Evolutionary conservation across 495 filamentous ascomycete species (phyloP).

Genomic region (Penicillium pulvis): DNA sequence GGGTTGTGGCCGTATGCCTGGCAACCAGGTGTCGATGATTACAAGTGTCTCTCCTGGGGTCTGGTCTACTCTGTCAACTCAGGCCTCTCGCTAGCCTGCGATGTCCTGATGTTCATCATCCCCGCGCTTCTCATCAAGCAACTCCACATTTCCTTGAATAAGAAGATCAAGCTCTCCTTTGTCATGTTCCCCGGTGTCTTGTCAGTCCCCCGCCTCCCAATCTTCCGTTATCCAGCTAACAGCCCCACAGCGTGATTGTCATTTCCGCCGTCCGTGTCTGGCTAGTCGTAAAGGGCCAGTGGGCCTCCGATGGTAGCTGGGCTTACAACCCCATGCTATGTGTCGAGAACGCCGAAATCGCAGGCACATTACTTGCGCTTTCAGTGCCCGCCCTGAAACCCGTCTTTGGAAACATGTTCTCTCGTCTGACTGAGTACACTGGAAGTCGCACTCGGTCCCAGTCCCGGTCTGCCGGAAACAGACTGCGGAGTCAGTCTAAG

Average conservation of each 20-base stretch:
- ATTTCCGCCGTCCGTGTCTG: slow-evolving; percentile 46
- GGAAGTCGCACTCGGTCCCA: slow-evolving; percentile 29
- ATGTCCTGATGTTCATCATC: slow-evolving; percentile 47
- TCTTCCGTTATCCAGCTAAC: slow-evolving; percentile 5
- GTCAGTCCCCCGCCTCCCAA: slow-evolving; percentile 25
- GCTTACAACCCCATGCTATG: slow-evolving; percentile 47
- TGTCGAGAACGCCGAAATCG: slow-evolving; percentile 48
- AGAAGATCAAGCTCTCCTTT: slow-evolving; percentile 40
- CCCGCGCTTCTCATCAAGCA: slow-evolving; percentile 42
- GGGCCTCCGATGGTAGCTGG: slow-evolving; percentile 44
- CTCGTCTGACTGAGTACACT: slow-evolving; percentile 29
- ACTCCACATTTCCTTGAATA: slow-evolving; percentile 34
- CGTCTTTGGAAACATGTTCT: slow-evolving; percentile 37
- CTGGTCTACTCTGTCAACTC: slow-evolving; percentile 49
- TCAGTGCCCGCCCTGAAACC: slow-evolving; percentile 49
- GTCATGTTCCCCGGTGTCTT: slow-evolving; percentile 49
- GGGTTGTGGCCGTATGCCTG: slow-evolving; percentile 49
- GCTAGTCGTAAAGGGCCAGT: slow-evolving; percentile 45
- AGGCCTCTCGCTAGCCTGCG: slow-evolving; percentile 42
- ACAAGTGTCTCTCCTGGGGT: slow-evolving; percentile 45
- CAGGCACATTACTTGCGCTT: slow-evolving; percentile 45
- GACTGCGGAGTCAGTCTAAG: slow-evolving; percentile 23
- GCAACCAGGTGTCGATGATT: slow-evolving; percentile 34
- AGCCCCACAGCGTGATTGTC: slow-evolving; percentile 35
- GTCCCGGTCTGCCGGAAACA: slow-evolving; percentile 9